phyloP scores from a whole-genome alignment of 2,329 filamentous ascomycete species.

The Clonostachys sp. region DNA sequence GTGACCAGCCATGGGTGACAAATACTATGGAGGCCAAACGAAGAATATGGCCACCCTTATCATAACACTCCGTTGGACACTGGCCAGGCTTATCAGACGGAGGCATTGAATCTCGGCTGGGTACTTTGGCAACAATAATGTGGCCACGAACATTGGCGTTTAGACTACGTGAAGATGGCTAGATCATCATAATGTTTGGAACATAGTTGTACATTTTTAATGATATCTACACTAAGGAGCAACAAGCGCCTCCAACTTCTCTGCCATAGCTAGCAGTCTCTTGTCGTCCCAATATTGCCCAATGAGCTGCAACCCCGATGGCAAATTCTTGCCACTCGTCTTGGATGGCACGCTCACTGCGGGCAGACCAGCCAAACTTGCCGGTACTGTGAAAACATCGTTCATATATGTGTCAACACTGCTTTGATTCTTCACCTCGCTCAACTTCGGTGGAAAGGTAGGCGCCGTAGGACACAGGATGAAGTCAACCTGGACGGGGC shows the following conservation, averaged over 20 bases:
- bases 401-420: slow-evolving; percentile 75
- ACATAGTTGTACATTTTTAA: slow-evolving; percentile 4
- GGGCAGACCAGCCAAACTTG: slow-evolving; percentile 86
- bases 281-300: slow-evolving; percentile 78
- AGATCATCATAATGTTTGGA: too few species aligned
- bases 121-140: too few species aligned
- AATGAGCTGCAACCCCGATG: slow-evolving; percentile 66
- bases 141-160: too few species aligned
- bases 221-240: slow-evolving; percentile 6
- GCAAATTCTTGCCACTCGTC: slow-evolving; percentile 21
- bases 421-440: slow-evolving; percentile 48
- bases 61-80: too few species aligned
- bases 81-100: too few species aligned
- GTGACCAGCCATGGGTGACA: too few species aligned
- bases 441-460: slow-evolving; percentile 62
- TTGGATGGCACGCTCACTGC: slow-evolving; percentile 72
- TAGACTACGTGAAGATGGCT: too few species aligned
- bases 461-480: slow-evolving; percentile 85
- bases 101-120: too few species aligned
- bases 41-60: too few species aligned
- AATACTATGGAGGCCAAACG: too few species aligned
- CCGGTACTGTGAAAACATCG: slow-evolving; percentile 93
- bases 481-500: slow-evolving; percentile 70
- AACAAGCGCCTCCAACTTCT: slow-evolving; percentile 28
- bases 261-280: slow-evolving; percentile 55